Base-by-base conservation (phyloP, 129 eudicot genomes). In the Mikania micrantha region DNA sequence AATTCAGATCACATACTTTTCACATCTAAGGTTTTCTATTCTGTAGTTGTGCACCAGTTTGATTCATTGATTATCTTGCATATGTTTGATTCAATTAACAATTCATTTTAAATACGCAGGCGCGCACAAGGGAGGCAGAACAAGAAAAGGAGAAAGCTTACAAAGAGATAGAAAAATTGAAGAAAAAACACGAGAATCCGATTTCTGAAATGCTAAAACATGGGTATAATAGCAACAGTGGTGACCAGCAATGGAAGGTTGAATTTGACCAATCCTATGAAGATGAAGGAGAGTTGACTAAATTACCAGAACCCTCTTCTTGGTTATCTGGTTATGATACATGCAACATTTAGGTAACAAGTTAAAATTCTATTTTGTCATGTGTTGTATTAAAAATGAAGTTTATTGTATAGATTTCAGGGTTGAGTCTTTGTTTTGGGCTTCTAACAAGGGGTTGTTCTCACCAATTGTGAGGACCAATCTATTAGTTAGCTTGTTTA, bases 291-390 rank as follows among this genome's bases (percentile, higher is more conserved):
- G 84, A 85, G 44, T 47, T 72, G 15, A 67, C 82, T 17, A 80
- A 83, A 49, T 65, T 80, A 28, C 85, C 48, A 17, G 70, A 50
- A 69, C 75, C 99, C 1, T 77, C 97, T 6, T 86, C 92, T 2
- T 93, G 99, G 99, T 86, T 85, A 71, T 80, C 90, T 16, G 96
- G 93, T 60, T 86, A 89, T 64, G 99, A 93, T 49, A 80, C 84
- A 20, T 89, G 96, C 88, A 90, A 90, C 74, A 80, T 90, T 70
- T 90, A 86, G 79, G 59, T 28, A 5, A 38, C 19, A 58, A 25
- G 34, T 41, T 25, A 27, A 2, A 35, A 34, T 27, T 38, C 35
- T 22, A 13, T 39, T 9, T 38, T 24, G 22, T 16, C 7, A 17
- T 53, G 58, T 64, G 15, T 41, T 22, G 22, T 58, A 57, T 57